These are phyloP conservation scores for Agaricus blazei DNA, from an alignment of 768 basidiomycete species.

Conservation along the genomic window DNA sequence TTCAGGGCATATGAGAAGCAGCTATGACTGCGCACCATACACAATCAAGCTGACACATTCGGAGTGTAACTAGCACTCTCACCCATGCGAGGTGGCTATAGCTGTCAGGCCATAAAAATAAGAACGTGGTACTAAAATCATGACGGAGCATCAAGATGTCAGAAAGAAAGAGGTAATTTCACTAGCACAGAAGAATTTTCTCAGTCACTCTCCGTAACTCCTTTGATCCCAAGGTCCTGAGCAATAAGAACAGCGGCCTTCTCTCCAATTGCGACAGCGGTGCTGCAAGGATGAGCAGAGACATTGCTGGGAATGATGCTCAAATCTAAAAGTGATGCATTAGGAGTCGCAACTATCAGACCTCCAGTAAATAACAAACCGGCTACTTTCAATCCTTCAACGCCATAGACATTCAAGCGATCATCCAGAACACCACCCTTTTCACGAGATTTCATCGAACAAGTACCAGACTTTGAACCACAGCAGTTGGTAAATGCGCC, in stretches of 20 bases:
- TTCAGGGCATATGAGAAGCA: too few relatives aligned
- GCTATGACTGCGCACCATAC: too few relatives aligned
- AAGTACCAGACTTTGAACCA: constrained; percentile 49
- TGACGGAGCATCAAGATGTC: too few relatives aligned
- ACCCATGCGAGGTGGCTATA: too few relatives aligned
- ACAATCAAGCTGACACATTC: too few relatives aligned
- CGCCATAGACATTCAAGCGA: constrained; percentile 59
- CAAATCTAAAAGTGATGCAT: constrained; percentile 22
- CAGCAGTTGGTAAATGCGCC: neutral
- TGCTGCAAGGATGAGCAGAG: constrained; percentile 36
- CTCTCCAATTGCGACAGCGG: constrained; percentile 47
- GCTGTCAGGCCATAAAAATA: too few relatives aligned
- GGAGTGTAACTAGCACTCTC: too few relatives aligned
- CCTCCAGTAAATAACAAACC: neutral
- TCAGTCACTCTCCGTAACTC: constrained; percentile 12
- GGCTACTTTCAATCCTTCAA: constrained; percentile 53
- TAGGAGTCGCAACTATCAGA: neutral
- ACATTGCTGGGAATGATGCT: constrained; percentile 37
- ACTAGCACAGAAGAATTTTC: neutral
- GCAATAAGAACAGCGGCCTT: constrained; percentile 59
- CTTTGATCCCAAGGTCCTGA: constrained; percentile 37
- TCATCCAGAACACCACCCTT: constrained; percentile 58
- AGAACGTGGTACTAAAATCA: too few relatives aligned
- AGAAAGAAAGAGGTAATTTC: too few relatives aligned
- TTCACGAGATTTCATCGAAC: constrained; percentile 60